Evolutionary conservation across 306 rosid species (phyloP).

Genomic region (Spatholobus suberectus): DNA sequence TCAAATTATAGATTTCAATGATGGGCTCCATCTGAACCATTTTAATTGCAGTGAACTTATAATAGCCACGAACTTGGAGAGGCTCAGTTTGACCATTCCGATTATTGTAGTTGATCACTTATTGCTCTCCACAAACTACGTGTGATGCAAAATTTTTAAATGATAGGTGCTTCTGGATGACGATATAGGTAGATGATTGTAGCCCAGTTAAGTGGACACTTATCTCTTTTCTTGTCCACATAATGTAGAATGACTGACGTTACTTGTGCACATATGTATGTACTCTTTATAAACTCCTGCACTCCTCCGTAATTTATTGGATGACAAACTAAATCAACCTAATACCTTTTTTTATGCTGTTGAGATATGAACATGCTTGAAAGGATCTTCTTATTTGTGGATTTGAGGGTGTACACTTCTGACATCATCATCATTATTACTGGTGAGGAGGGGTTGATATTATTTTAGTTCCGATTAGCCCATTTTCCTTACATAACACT

Average conservation of each 20-base stretch:
- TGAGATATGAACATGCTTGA: background rate
- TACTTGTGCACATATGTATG: background rate
- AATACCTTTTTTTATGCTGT: background rate
- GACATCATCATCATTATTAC: background rate
- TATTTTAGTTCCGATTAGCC: background rate
- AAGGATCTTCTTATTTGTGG: background rate
- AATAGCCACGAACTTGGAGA: background rate
- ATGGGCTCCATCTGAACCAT: background rate
- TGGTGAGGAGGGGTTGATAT: background rate
- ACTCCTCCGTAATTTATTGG: background rate
- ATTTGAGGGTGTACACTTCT: background rate
- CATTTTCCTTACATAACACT: background rate
- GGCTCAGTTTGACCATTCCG: conserved; percentile 10
- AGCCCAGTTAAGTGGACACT: background rate
- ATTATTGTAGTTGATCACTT: background rate
- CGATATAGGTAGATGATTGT: background rate
- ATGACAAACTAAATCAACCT: background rate
- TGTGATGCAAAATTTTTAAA: conserved; percentile 2
- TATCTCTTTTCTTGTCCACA: conserved; percentile 5
- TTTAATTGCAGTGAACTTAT: background rate
- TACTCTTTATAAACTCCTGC: no score
- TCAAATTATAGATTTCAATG: background rate
- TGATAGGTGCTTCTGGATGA: background rate
- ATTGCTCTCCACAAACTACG: background rate
- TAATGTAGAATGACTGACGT: background rate